A percentile compares a stretch with the other conserved stretches of the same genome.
Evolutionary conservation across 2,329 filamentous ascomycete species (phyloP).

Genomic region (Rhynchosporium graminicola): DNA sequence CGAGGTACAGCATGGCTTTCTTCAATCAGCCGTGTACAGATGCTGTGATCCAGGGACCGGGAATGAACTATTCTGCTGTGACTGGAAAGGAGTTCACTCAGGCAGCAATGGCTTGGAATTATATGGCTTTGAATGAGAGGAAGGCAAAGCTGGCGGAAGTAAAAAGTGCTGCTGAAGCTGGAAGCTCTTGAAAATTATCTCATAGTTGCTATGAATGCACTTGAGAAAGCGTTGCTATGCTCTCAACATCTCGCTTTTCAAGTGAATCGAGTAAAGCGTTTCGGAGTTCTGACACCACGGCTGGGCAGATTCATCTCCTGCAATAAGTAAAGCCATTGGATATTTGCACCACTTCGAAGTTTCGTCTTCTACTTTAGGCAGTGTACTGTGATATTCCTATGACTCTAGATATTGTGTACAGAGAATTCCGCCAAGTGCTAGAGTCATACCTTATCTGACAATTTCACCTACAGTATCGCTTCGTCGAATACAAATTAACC

Average conservation of each 20-base stretch:
- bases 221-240: background rate
- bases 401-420: too few species aligned
- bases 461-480: too few species aligned
- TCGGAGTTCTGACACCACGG: too few species aligned
- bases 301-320: too few species aligned
- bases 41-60: slow-evolving; percentile 58
- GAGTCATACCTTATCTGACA: too few species aligned
- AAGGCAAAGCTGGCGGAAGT: slow-evolving; percentile 38
- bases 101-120: slow-evolving; percentile 58
- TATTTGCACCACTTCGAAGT: too few species aligned
- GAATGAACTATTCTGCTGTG: slow-evolving; percentile 61
- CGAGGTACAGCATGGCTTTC: slow-evolving; percentile 65
- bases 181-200: slow-evolving; percentile 2
- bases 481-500: too few species aligned
- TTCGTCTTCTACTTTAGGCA: too few species aligned
- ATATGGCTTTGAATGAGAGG: slow-evolving; percentile 52
- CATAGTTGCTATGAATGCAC: background rate
- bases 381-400: too few species aligned
- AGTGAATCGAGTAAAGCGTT: background rate
- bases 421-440: too few species aligned
- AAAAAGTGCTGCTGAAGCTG: slow-evolving; percentile 13
- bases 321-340: too few species aligned
- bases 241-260: too few species aligned
- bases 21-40: slow-evolving; percentile 65
- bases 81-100: slow-evolving; percentile 62